Conservation (phyloP, 805 yeast species). For the Cyberlindnera suaveolens region DNA sequence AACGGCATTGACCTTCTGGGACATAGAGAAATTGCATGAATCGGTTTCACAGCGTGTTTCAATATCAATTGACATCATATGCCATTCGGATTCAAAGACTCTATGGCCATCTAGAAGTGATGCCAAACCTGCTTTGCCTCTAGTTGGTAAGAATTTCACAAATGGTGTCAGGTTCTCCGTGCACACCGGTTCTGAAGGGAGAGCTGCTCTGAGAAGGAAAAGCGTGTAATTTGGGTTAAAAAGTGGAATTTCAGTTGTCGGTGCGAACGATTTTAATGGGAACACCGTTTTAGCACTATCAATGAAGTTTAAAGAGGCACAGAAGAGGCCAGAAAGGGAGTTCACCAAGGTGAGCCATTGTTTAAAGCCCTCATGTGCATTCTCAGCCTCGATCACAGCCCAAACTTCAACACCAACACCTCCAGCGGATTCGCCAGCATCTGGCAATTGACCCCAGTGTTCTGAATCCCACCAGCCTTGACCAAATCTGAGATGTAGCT, state of each 20-base stretch:
- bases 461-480: conserved; percentile 96
- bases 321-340: conserved; percentile 82
- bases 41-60: conserved; percentile 42
- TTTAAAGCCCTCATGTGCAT: conserved; percentile 45
- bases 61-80: conserved; percentile 83
- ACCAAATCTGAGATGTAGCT: conserved; percentile 78
- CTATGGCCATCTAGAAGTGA: conserved; percentile 85
- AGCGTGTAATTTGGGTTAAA: conserved; percentile 31
- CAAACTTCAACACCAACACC: conserved; percentile 95
- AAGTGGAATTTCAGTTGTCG: conserved; percentile 22
- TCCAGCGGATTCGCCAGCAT: conserved; percentile 66
- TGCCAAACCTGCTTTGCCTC: conserved; percentile 85
- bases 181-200: conserved; percentile 93
- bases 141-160: conserved; percentile 81
- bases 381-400: conserved; percentile 70
- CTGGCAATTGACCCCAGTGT: conserved; percentile 78
- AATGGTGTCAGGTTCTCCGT: conserved; percentile 96
- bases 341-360: conserved; percentile 72
- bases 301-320: conserved; percentile 89
- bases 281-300: conserved; percentile 72
- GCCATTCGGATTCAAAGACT: conserved; percentile 90
- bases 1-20: conserved; percentile 65
- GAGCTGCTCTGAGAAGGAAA: conserved; percentile 70
- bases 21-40: conserved; percentile 46
- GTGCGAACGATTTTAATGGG: conserved; percentile 39